Evolutionary conservation across 371 early-diverging fungal species (phyloP).

Genomic region (Spiromyces aspiralis): DNA sequence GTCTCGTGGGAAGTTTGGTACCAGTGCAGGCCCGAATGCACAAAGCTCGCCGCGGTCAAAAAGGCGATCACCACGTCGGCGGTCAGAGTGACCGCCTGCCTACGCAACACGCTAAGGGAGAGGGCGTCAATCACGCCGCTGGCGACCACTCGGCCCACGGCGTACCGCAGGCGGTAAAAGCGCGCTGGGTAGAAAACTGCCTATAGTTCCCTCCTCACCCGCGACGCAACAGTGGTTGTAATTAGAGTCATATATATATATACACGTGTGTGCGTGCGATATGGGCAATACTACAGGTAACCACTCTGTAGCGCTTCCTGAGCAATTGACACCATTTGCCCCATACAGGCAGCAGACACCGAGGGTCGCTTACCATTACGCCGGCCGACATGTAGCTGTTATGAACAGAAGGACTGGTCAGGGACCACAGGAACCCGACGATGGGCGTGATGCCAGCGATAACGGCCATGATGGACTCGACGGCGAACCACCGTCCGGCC

Average conservation of each 20-base stretch:
- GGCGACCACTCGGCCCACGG: slow-evolving; percentile 6
- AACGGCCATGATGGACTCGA: slow-evolving; percentile 21
- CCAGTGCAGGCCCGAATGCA: slow-evolving; percentile 22
- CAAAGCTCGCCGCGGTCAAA: slow-evolving; percentile 28
- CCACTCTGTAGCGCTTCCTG: no score
- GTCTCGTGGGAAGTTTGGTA: slow-evolving; percentile 8
- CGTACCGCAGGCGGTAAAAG: slow-evolving; percentile 29
- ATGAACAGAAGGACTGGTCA: slow-evolving; percentile 2
- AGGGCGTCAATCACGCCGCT: slow-evolving; percentile 5
- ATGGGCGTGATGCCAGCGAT: slow-evolving; percentile 25
- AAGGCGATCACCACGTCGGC: slow-evolving; percentile 22
- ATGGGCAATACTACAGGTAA: no score
- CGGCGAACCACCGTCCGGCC: slow-evolving; percentile 10
- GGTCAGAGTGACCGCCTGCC: slow-evolving; percentile 24
- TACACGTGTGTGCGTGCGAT: no score
- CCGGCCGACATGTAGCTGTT: slow-evolving; percentile 27
- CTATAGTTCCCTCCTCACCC: no score
- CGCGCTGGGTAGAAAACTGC: slow-evolving; percentile 33
- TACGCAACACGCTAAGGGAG: slow-evolving; percentile 9
- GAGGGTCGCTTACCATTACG: no score
- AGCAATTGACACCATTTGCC: no score
- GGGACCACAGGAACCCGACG: slow-evolving; percentile 11
- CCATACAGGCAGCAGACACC: no score
- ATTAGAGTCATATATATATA: no score
- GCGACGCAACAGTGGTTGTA: no score